Percentiles rank a stretch among this genome's conserved stretches.
Conservation (phyloP, 2,329 filamentous ascomycete species). For the Chaetomium olivaceum region DNA sequence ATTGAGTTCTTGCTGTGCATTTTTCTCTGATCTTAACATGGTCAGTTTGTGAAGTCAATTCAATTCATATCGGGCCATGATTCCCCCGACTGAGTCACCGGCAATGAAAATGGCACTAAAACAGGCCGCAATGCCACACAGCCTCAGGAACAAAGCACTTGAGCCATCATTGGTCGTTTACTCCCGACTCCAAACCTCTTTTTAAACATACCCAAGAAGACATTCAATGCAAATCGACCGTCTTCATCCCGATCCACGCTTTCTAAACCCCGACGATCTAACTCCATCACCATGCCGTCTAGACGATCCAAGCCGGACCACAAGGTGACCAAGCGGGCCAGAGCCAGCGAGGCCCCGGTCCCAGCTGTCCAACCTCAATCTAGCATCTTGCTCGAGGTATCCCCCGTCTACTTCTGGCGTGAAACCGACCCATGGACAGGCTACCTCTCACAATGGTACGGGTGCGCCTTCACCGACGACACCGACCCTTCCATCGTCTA, state of each 20-base stretch:
- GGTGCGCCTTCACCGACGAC: constrained; percentile 49
- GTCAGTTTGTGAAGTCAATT: not conserved
- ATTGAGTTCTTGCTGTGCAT: not conserved
- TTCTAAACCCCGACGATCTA: not conserved
- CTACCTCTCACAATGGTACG: constrained; percentile 66
- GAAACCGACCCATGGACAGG: constrained; percentile 50
- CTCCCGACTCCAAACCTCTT: too few species aligned
- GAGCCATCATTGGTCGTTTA: not conserved
- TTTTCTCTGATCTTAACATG: not conserved
- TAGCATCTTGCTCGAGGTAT: not conserved
- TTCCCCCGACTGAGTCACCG: not conserved
- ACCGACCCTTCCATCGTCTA: constrained; percentile 41
- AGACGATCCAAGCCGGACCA: constrained; percentile 14
- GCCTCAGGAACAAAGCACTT: not conserved
- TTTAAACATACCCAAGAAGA: not conserved
- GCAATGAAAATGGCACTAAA: not conserved
- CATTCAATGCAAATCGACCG: not conserved
- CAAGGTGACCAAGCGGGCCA: constrained; percentile 7
- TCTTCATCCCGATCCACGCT: not conserved
- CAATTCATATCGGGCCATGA: not conserved
- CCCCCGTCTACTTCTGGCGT: constrained; percentile 50
- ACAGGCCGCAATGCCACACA: not conserved
- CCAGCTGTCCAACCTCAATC: not conserved
- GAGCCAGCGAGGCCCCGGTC: not conserved
- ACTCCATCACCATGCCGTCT: constrained; percentile 6